Base-by-base conservation (phyloP, 2,329 filamentous ascomycete genomes). In the Ophiostoma sp. region DNA sequence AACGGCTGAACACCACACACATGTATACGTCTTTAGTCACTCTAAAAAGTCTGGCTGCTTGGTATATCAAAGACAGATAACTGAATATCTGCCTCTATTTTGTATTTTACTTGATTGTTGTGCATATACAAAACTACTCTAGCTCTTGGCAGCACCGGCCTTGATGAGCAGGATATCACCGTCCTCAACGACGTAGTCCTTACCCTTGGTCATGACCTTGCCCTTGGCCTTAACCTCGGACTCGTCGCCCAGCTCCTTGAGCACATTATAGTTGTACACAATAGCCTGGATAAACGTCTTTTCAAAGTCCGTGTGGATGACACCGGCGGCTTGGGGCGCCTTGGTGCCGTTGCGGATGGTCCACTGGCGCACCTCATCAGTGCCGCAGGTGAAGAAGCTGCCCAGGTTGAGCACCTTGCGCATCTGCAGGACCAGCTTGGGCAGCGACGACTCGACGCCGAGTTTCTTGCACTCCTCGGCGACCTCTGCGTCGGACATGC, bases 201-300 rank as follows among this genome's bases (percentile, higher is more conserved):
- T 98, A 78, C 95, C 95, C 86, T 99, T 99, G 71, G 94, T 98
- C 90, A 97, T 92, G 75, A 99, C 81, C 85, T 99, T 99, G 77
- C 95, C 95, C 81, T 94, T 94, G 35, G 94, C 87, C 85, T 74
- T 96, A 75, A 97, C 91, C 75, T 91, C 87, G 33, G 88, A 84
- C 83, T 99, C 95, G 74, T 96, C 93, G 68, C 94, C 94, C 67
- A 91, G 83, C 81, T 98, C 95, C 82, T 90, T 93, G 69, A 99
- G 83, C 1, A 86, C 82, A 35, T 79, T 84, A 82, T 88, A 99
- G 83, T 97, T 98, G 83, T 96, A 98, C 39, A 97, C 93, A 74
- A 99, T 86, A 73, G 86, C 91, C 83, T 99, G 96, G 76, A 99
- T 99, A 79, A 99, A 99, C 0, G 96, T 99, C 89, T 99, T 99